A percentile compares a stretch with the other conserved stretches of the same genome.
phyloP scores from a whole-genome alignment of 179 eudicot genomes.

The Spinacia oleracea region DNA sequence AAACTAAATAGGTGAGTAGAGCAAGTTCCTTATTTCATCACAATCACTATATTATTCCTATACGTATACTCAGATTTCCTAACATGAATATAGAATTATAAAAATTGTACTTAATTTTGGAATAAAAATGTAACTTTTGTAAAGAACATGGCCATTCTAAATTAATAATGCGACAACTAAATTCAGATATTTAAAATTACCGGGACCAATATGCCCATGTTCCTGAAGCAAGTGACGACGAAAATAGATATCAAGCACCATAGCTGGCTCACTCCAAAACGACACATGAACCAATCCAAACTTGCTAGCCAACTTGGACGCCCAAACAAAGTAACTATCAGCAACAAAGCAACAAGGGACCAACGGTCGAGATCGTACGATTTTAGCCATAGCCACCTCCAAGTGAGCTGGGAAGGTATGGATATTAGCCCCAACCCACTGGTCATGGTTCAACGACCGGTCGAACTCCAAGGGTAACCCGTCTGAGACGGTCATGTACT shows the following conservation, averaged over 20 bases:
- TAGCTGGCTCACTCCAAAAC: constrained; percentile 45
- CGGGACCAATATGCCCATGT: constrained; percentile 38
- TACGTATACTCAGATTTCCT: too few relatives aligned
- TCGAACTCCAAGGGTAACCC: constrained; percentile 42
- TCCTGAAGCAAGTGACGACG: constrained; percentile 31
- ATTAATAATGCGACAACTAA: neutral
- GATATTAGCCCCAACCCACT: constrained; percentile 32
- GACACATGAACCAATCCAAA: constrained; percentile 37
- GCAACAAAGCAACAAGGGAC: constrained; percentile 24
- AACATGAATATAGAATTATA: too few relatives aligned
- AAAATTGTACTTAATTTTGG: too few relatives aligned
- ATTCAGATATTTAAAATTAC: neutral
- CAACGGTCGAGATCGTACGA: constrained; percentile 8
- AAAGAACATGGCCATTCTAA: too few relatives aligned
- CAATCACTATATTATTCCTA: too few relatives aligned
- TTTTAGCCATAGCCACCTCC: constrained; percentile 26
- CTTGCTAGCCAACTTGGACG: constrained; percentile 31
- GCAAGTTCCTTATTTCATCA: too few relatives aligned
- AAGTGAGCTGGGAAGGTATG: constrained; percentile 52
- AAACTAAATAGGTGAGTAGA: too few relatives aligned
- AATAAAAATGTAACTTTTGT: too few relatives aligned
- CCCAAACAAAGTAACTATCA: constrained; percentile 37
- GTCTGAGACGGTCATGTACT: constrained; percentile 40
- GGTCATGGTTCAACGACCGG: constrained; percentile 38
- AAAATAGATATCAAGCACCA: constrained; percentile 35